Evolutionary conservation across 2,329 filamentous ascomycete genomes (phyloP).

Genomic region (Phyllosticta citribraziliensis): DNA sequence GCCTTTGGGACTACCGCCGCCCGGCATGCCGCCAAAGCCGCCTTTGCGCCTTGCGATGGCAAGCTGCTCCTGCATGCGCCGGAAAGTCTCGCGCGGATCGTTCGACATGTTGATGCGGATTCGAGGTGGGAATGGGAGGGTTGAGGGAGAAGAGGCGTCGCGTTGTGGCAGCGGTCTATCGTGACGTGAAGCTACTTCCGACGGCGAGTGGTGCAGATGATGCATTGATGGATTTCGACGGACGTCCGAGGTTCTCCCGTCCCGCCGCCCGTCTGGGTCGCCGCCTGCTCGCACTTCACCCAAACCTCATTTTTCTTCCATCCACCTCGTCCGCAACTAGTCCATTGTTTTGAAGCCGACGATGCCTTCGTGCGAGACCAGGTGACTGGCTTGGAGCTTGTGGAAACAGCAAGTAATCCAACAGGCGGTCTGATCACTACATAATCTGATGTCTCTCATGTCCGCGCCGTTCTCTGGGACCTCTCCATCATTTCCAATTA

Average conservation of each 20-base stretch:
- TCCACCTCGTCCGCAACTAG: not conserved
- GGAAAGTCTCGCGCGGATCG: constrained; percentile 58
- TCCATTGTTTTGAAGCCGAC: not conserved
- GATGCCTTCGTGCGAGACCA: not conserved
- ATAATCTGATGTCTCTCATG: too few relatives aligned
- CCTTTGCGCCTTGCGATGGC: constrained; percentile 39
- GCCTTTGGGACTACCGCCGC: constrained; percentile 39
- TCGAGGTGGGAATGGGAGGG: not conserved
- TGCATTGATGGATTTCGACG: not conserved
- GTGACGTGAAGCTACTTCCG: not conserved
- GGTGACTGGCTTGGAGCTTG: not conserved
- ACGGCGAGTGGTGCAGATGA: not conserved
- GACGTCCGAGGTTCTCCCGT: not conserved
- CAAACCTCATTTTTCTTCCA: not conserved
- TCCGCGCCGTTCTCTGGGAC: too few relatives aligned
- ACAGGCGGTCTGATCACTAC: not conserved
- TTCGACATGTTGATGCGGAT: not conserved
- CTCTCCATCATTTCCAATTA: too few relatives aligned
- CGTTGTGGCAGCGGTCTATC: not conserved
- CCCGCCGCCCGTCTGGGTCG: not conserved
- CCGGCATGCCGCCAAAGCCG: constrained; percentile 24
- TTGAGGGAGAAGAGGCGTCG: not conserved
- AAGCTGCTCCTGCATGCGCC: constrained; percentile 53
- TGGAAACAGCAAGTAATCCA: not conserved
- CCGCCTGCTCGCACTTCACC: not conserved